Evolutionary conservation across 2,329 filamentous ascomycete species (phyloP).

Genomic region (Didymella arachidicola): DNA sequence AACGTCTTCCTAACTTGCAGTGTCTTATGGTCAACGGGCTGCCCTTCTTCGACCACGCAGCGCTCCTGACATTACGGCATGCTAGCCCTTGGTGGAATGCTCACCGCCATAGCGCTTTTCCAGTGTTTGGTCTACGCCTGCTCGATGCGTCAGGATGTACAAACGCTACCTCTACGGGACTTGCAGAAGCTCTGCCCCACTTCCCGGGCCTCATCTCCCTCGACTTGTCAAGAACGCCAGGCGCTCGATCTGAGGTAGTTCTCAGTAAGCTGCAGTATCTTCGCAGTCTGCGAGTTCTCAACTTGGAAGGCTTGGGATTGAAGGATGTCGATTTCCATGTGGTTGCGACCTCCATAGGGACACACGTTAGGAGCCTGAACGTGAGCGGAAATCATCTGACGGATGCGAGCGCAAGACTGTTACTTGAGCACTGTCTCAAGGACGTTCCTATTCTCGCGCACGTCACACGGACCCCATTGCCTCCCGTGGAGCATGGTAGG

Average conservation of each 20-base stretch:
- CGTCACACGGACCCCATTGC: conserved; percentile 24
- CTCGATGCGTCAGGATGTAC: conserved; percentile 64
- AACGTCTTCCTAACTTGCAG: conserved; percentile 65
- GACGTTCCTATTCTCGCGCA: conserved; percentile 26
- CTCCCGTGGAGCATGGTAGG: conserved; percentile 38
- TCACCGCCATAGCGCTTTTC: conserved; percentile 37
- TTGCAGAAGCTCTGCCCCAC: conserved; percentile 60
- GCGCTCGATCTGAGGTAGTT: conserved; percentile 59
- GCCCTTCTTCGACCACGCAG: conserved; percentile 68
- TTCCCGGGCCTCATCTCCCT: conserved; percentile 65
- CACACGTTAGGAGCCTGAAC: conserved; percentile 63
- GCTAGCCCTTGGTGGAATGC: conserved; percentile 38
- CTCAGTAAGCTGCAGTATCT: conserved; percentile 58
- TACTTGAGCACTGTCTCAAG: conserved; percentile 62
- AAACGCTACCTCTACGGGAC: conserved; percentile 64
- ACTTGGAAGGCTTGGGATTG: conserved; percentile 62
- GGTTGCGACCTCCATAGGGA: conserved; percentile 61
- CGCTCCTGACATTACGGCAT: conserved; percentile 59
- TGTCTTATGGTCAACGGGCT: conserved; percentile 66
- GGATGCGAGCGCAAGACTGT: conserved; percentile 60
- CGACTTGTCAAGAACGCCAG: conserved; percentile 63
- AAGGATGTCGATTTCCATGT: conserved; percentile 62
- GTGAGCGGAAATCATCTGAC: conserved; percentile 65
- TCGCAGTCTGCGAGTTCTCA: conserved; percentile 63
- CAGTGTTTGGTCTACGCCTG: conserved; percentile 60